Base-by-base conservation (phyloP, 495 filamentous ascomycete genomes). In the Viridothelium virens region DNA sequence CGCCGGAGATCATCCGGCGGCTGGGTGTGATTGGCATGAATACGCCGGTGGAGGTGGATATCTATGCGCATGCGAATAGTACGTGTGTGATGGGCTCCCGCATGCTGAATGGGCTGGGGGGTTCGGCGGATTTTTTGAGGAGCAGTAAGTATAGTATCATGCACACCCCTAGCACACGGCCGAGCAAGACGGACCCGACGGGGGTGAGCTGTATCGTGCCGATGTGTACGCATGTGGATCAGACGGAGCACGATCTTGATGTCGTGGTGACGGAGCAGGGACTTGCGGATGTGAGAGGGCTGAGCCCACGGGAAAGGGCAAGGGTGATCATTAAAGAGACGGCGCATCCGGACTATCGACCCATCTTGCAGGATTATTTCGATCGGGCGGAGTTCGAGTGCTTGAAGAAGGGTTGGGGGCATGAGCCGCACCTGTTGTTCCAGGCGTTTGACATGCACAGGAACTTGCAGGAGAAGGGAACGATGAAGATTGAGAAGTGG, bases 1-100 rank as follows among this genome's bases (percentile, higher is more conserved):
- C 86, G n/a, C 91, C 91, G 68, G 91, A 96, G 78, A 95, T 96
- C 81, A 96, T 96, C 80, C 85, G 89, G 18, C 84, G 91, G 2
- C 81, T 96, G 1, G 91, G 91, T 65, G 86, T 91, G 70, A 95
- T 96, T 74, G 91, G 90, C 74, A 96, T 96, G 91, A 96, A 96
- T 82, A 96, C 91, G 2, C 91, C 91, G 36, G 89, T 95, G 68
- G 91, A 96, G 78, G 90, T 95, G 25, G 91, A 96, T 76, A 94
- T 95, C 76, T 96, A 95, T 79, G 91, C 91, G 14, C 91, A 96
- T 77, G 91, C 91, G 65, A 96, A 96, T 87, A 86, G 83, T 71
- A 95, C 91, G 61, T 91, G 89, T 76, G 91, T 96, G 37, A 92
- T 94, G 86, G 91, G 91, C 70, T 87, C 83, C 69, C 87, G 91